Percentiles rank a stretch among this genome's conserved stretches.
Evolutionary conservation across 1,284 basidiomycete species (phyloP).

Genomic region (Inonotus hispidus): DNA sequence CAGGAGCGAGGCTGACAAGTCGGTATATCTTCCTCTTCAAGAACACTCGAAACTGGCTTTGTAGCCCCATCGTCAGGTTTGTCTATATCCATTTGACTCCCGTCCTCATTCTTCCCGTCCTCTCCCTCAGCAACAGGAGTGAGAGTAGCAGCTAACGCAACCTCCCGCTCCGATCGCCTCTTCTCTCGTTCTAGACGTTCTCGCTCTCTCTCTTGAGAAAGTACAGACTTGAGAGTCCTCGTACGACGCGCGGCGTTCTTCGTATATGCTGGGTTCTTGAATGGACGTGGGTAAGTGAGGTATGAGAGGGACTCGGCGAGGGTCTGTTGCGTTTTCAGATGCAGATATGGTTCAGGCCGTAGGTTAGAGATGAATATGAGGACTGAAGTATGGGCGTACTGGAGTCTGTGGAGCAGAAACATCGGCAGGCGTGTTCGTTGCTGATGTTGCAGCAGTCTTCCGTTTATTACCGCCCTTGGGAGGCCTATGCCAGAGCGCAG

Average conservation of each 20-base stretch:
- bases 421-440: slow-evolving; percentile 9
- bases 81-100: slow-evolving; percentile 32
- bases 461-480: slow-evolving; percentile 30
- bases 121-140: slow-evolving; percentile 25
- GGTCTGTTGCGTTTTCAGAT: slow-evolving; percentile 33
- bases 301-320: slow-evolving; percentile 70
- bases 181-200: slow-evolving; percentile 61
- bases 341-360: not conserved
- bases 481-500: slow-evolving; percentile 26
- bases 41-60: slow-evolving; percentile 25
- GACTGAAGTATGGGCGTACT: slow-evolving; percentile 21
- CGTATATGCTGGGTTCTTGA: slow-evolving; percentile 65
- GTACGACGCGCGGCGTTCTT: slow-evolving; percentile 66
- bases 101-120: slow-evolving; percentile 20
- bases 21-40: slow-evolving; percentile 52
- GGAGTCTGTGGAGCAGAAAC: slow-evolving; percentile 25
- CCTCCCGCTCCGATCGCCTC: slow-evolving; percentile 41
- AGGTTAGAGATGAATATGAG: not conserved
- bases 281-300: slow-evolving; percentile 59
- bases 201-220: slow-evolving; percentile 69
- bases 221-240: slow-evolving; percentile 71
- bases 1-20: slow-evolving; percentile 43
- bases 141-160: slow-evolving; percentile 23
- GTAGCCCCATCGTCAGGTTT: slow-evolving; percentile 34
- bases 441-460: slow-evolving; percentile 19